Conservation (phyloP, 2,329 filamentous ascomycete species). For the Albifimbria verrucaria region DNA sequence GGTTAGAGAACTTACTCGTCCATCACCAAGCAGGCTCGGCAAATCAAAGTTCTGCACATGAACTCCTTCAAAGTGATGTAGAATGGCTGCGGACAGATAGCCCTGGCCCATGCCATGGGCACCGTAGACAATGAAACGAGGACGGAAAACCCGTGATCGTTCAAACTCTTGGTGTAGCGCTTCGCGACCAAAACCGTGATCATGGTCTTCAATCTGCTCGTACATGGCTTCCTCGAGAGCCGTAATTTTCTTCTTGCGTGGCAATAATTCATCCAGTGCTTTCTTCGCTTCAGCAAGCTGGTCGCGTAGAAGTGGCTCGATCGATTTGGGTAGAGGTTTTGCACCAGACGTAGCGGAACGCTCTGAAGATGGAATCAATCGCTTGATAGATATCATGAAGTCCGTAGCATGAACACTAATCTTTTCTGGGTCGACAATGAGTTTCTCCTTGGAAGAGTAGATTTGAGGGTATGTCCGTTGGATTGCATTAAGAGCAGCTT, state of each 20-base stretch:
- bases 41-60: slow-evolving; percentile 95
- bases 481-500: slow-evolving; percentile 92
- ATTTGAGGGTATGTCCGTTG: slow-evolving; percentile 96
- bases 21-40: slow-evolving; percentile 80
- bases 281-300: slow-evolving; percentile 68
- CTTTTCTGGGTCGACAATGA: slow-evolving; percentile 79
- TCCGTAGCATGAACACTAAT: slow-evolving; percentile 89
- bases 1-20: slow-evolving; percentile 54
- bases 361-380: slow-evolving; percentile 93
- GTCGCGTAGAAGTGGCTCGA: slow-evolving; percentile 76
- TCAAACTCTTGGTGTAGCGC: slow-evolving; percentile 76
- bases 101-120: slow-evolving; percentile 86
- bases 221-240: slow-evolving; percentile 93
- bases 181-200: slow-evolving; percentile 82
- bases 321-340: slow-evolving; percentile 70
- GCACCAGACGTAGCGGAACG: slow-evolving; percentile 83
- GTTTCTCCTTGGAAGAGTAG: slow-evolving; percentile 84
- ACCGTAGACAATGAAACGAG: slow-evolving; percentile 81
- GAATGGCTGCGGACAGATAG: slow-evolving; percentile 78
- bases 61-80: slow-evolving; percentile 89
- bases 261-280: slow-evolving; percentile 72
- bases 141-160: slow-evolving; percentile 80
- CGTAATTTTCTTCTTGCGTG: slow-evolving; percentile 80
- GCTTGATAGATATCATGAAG: slow-evolving; percentile 96
- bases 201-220: slow-evolving; percentile 78